Conservation (phyloP, 768 basidiomycete species). For the Daedalea quercina region DNA sequence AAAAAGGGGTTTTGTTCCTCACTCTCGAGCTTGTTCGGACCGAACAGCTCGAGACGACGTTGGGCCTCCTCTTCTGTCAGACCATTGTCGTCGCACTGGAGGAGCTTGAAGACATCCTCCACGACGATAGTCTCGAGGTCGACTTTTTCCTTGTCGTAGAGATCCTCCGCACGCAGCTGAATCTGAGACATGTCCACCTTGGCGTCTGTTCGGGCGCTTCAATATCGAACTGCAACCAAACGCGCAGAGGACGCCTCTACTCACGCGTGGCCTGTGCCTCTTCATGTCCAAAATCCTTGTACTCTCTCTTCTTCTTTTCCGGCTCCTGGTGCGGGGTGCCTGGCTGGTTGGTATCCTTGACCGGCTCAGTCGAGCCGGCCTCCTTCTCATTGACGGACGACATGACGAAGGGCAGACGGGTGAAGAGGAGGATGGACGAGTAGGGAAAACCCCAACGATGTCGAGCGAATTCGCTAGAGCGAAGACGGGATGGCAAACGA, state of each 20-base stretch:
- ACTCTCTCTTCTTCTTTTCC: constrained; percentile 67
- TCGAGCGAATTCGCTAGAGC: constrained; percentile 7
- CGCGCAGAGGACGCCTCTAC: constrained; percentile 24
- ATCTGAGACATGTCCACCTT: constrained; percentile 88
- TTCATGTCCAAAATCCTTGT: constrained; percentile 78
- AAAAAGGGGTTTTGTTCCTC: constrained; percentile 91
- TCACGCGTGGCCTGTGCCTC: constrained; percentile 55
- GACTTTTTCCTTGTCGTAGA: constrained; percentile 99
- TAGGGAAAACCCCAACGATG: constrained; percentile 9
- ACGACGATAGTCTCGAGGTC: constrained; percentile 96
- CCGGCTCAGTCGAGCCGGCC: constrained; percentile 41
- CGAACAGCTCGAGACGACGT: constrained; percentile 88
- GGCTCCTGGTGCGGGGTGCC: constrained; percentile 15
- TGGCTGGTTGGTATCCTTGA: constrained; percentile 36
- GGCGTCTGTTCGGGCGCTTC: constrained; percentile 48
- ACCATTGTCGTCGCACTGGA: constrained; percentile 85
- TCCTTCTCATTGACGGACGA: constrained; percentile 54
- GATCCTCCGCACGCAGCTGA: constrained; percentile 85
- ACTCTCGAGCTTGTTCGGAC: constrained; percentile 89
- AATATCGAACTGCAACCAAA: constrained; percentile 10
- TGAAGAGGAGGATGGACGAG: constrained; percentile 7
- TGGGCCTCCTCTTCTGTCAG: constrained; percentile 65
- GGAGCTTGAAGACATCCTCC: constrained; percentile 93
- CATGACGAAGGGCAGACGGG: constrained; percentile 21
- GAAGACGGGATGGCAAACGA: constrained; percentile 1